Evolutionary conservation across 768 basidiomycete species (phyloP), one percentile per base, ranked within the genome.

Genomic region (Termitomyces sp.): DNA sequence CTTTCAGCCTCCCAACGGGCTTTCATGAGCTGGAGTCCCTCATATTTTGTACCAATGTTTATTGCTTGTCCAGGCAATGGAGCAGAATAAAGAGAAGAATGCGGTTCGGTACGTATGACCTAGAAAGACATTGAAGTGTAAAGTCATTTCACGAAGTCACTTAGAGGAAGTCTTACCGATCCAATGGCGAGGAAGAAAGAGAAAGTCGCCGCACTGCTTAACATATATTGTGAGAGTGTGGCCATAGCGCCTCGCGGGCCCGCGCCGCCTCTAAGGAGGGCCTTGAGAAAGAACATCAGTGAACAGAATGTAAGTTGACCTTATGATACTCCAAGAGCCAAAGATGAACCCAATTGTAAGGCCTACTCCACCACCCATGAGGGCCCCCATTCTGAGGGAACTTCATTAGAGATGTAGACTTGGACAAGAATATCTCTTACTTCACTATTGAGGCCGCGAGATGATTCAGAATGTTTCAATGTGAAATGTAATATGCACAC

Each of bases 291-390:
- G 12, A 39, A 44, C n/a, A 31, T 39, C 34, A 44, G 30, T 27
- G 33, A 30, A 11, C 15, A n/a, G 31, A 42, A 18, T 30, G 42
- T 48, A 27, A 48, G 30, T 88, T 67, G 65, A 92, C 95, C 93
- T 80, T 46, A 98, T 74, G 69, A 98, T 92, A 66, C 87, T 94
- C 78, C 89, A 97, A 30, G 89, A 87, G 45, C 96, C 96, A 68
- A 98, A 98, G 60, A 99, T 87, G 76, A 98, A 98, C 18, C 97
- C 96, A 69, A 98, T 97, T 36, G 95, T 96, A 48, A 97, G 81
- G 13, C 96, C 96, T 55, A 98, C 95, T 59, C 93, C 92, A 65
- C 88, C 91, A 57, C 92, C 92, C 91, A 93, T 93, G 58, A 92
- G 73, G 47, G 92, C 93, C 66, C 92, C 92, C 92, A 94, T 94